Evolutionary conservation across 2,329 filamentous ascomycete genomes (phyloP), one percentile per base, ranked within the genome.

Genomic region (Hortaea werneckii): DNA sequence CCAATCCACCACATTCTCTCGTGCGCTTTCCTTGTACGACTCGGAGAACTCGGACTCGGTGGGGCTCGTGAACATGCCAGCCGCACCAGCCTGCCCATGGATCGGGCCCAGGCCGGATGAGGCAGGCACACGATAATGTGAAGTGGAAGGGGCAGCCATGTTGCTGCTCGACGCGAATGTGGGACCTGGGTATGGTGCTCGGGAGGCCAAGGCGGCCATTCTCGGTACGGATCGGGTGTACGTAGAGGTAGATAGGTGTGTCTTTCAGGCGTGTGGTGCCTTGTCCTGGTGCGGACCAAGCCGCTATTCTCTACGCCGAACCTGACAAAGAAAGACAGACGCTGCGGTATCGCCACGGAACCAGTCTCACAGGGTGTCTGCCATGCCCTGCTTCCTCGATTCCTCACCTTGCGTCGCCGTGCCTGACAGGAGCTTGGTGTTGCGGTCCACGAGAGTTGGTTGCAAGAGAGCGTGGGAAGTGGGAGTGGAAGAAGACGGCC

Each of bases 21-120:
- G 48, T 48, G 49, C 50, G 6, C 27, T 13, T n/a, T 58, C 54
- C 55, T 90, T 87, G 57, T 78, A 76, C 37, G 66, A 68, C 54
- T 94, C 88, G 26, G 87, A 92, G 66, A 95, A 95, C 56, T 95
- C 88, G 28, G 87, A 94, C 61, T 94, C 87, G 54, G 88, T 95
- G 39, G 89, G 88, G 62, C 87, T 94, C 37, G 80, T 78, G 61
- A 85, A 90, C 54, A 70, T 64, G 45, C 65, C 65, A 49, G 83
- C 44, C 26, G 40, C 47, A 32, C 35, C 77, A 48, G 73, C 63
- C 27, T 64, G 55, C 46, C 51, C 52, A 49, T 50, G 56, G n/a
- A 9, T 35, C 9, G 32, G n/a, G 44, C 47, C 43, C 13, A 41
- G 29, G 38, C 42, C 48, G 12, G 48, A 44, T 13, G 50, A 45